Evolutionary conservation across 768 basidiomycete genomes (phyloP).

Genomic region (Amanita muscaria): DNA sequence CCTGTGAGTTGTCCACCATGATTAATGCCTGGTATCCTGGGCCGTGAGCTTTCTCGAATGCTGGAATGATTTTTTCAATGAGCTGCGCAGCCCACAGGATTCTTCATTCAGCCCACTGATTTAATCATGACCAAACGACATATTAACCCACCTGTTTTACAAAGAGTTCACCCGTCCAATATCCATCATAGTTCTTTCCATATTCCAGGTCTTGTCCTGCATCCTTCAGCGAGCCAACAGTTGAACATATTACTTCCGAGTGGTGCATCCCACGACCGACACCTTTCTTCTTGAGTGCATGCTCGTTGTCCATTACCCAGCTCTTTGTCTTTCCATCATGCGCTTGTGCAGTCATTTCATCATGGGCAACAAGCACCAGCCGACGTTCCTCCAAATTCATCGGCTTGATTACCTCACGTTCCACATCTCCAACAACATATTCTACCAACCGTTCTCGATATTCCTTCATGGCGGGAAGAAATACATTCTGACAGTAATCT

Average conservation of each 20-base stretch:
- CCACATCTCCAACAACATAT: not conserved
- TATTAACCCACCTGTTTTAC: conserved; percentile 13
- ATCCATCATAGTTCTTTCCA: conserved; percentile 36
- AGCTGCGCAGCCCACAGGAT: no score
- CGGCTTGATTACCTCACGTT: conserved; percentile 16
- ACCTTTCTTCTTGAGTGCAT: conserved; percentile 29
- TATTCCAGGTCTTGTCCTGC: conserved; percentile 29
- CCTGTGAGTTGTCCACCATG: conserved; percentile 35
- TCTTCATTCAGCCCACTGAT: no score
- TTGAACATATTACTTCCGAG: conserved; percentile 28
- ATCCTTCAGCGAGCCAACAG: conserved; percentile 21
- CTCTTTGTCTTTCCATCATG: conserved; percentile 24
- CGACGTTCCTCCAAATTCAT: conserved; percentile 6
- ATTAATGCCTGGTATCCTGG: conserved; percentile 27
- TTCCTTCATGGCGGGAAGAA: conserved; percentile 21
- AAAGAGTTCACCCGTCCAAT: conserved; percentile 25
- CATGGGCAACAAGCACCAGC: conserved; percentile 24
- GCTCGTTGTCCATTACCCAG: conserved; percentile 28
- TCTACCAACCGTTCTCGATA: conserved; percentile 6
- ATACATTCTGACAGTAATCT: conserved; percentile 18
- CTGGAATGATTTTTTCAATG: conserved; percentile 21
- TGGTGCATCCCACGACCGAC: conserved; percentile 28
- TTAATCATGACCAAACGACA: conserved; percentile 3
- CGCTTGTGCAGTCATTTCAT: conserved; percentile 33
- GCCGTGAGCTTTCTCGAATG: conserved; percentile 22